Evolutionary conservation across 192 early-diverging fungal species (phyloP).

Genomic region (Linnemannia schmuckeri): DNA sequence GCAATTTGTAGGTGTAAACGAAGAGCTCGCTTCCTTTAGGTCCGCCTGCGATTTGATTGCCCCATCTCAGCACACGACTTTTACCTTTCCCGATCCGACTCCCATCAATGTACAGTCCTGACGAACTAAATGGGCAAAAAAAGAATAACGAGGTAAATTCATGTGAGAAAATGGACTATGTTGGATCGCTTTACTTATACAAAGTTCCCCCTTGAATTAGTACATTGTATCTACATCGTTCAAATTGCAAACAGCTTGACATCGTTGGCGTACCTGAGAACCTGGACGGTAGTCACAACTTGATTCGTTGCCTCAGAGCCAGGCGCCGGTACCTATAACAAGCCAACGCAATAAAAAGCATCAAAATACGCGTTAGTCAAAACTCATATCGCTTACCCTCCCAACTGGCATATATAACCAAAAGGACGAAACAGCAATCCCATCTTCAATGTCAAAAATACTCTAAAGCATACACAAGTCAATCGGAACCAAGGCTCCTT

Average conservation of each 20-base stretch:
- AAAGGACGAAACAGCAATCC: too few species aligned
- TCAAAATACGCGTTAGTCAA: too few species aligned
- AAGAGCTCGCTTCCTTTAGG: constrained; percentile 1
- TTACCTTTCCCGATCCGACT: not conserved
- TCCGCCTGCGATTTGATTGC: constrained; percentile 8
- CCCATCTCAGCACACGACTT: not conserved
- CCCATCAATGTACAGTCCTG: not conserved
- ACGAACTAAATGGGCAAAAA: not conserved
- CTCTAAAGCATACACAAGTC: not conserved
- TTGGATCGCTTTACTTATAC: not conserved
- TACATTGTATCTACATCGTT: too few species aligned
- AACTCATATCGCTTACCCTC: too few species aligned
- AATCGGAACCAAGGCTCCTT: constrained; percentile 18
- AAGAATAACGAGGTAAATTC: not conserved
- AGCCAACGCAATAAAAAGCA: not conserved
- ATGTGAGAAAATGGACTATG: not conserved
- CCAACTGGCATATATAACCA: too few species aligned
- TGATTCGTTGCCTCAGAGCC: not conserved
- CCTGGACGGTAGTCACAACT: not conserved
- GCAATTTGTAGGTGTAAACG: not conserved
- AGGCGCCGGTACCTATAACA: not conserved
- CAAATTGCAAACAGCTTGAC: too few species aligned
- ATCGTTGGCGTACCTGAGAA: not conserved
- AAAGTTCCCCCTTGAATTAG: too few species aligned
- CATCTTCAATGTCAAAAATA: not conserved